Evolutionary conservation across 257 asterid species (phyloP), one percentile per base, ranked within the genome.

Genomic region (Salvia splendens): DNA sequence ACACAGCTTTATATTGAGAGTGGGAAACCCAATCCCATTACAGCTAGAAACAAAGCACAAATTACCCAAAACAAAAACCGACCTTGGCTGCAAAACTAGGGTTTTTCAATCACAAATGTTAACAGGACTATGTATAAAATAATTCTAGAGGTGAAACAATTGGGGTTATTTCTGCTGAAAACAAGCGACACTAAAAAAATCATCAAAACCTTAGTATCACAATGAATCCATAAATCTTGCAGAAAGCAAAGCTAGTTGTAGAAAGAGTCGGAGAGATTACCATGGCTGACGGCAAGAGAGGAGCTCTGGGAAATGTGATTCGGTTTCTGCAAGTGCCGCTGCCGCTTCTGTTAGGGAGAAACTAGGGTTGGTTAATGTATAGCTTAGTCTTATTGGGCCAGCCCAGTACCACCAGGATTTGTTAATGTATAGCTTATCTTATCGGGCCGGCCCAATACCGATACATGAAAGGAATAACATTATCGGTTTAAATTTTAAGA

Each of bases 281-380:
- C 69, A 64, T 48, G 69, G 59, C 69, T 64, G 32, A 64, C 36
- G 59, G 59, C 59, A 48, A 33, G 69, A 46, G 15, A 20, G 6
- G 32, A 48, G 41, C 11, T 4, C 5, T 8, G 45, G 56, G 3
- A 4, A 24, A 43, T 6, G 68, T 11, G 58, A 47, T 30, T 46
- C 5, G 14, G 33, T 3, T 46, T 46, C 67, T 17, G 17, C 67
- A 54, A 54, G 49, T 59, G 48, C 64, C 47, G 24, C 24, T 20
- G 24, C 24, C 24, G 58, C 58, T 46, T 12, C 9, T 3, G 32
- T 20, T 24, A n/a, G 9, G 6, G 30, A 63, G 8, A 54, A 2
- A 8, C 57, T 64, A 64, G 69, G 69, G 69, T 14, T 64, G 32
- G 5, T 14, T 33, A 20, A 64, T 64, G 3, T 30, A 41, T 42